Conservation (phyloP, 148 eudicot genomes). For the Chenopodium berlandieri region DNA sequence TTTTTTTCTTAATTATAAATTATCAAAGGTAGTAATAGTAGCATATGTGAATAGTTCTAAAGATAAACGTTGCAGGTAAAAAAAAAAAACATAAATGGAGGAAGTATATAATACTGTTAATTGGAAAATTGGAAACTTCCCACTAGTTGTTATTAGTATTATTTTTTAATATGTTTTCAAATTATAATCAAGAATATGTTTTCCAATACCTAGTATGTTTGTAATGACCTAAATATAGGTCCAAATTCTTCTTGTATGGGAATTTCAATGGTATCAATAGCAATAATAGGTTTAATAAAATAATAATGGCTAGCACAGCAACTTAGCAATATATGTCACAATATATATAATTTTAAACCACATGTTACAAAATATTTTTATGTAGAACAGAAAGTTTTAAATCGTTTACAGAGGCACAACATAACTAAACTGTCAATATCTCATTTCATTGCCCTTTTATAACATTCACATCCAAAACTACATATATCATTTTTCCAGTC, state of each 20-base stretch:
- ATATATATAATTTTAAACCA: background rate
- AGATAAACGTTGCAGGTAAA: too few species aligned
- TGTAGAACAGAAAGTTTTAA: background rate
- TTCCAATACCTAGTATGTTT: too few species aligned
- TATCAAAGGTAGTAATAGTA: too few species aligned
- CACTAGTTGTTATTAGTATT: background rate
- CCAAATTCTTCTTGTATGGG: too few species aligned
- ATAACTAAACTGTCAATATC: background rate
- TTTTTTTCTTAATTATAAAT: too few species aligned
- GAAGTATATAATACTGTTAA: background rate
- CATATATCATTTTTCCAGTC: background rate
- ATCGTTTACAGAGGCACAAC: background rate
- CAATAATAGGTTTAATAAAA: background rate
- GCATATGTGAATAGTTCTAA: too few species aligned
- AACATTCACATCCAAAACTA: background rate
- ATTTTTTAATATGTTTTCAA: background rate
- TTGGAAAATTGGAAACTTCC: background rate
- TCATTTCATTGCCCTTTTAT: background rate
- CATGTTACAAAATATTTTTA: background rate
- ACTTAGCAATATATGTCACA: background rate
- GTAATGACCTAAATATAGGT: too few species aligned
- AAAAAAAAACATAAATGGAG: too few species aligned
- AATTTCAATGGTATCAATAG: too few species aligned
- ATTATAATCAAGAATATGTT: too few species aligned
- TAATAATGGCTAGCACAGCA: background rate